These are phyloP conservation scores for Thelonectria blattea DNA, from an alignment of 2,329 filamentous ascomycete genomes.

Conservation along the genomic window DNA sequence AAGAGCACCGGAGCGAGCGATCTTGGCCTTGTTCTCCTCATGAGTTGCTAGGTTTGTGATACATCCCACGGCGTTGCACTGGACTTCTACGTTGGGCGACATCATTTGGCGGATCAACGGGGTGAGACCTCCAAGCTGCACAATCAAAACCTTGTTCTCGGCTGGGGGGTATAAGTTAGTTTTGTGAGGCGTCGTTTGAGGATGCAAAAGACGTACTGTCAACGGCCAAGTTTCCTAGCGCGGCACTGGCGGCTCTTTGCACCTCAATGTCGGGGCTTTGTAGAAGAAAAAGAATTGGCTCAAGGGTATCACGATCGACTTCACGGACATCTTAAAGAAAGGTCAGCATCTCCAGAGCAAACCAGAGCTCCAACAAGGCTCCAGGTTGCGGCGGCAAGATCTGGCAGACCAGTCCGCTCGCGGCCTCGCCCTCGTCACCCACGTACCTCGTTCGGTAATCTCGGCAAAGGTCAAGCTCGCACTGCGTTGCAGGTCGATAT, in stretches of 20 bases:
- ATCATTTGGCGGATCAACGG: constrained; percentile 98
- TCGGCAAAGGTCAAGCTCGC: constrained; percentile 98
- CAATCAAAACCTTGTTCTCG: constrained; percentile 97
- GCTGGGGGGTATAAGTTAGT: constrained; percentile 64
- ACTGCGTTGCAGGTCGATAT: constrained; percentile 96
- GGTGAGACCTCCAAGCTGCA: constrained; percentile 85
- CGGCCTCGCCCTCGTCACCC: not conserved
- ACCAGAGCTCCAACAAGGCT: not conserved
- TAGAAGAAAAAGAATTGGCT: constrained; percentile 93
- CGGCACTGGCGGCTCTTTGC: constrained; percentile 93
- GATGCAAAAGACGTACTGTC: constrained; percentile 71
- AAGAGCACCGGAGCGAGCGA: constrained; percentile 91
- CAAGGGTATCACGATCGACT: constrained; percentile 92
- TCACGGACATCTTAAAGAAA: constrained; percentile 81
- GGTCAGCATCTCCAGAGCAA: constrained; percentile 19
- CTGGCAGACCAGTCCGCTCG: not conserved
- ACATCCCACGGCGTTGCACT: constrained; percentile 98
- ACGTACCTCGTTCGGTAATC: constrained; percentile 93
- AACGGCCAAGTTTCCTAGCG: constrained; percentile 92
- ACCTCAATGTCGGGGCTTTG: constrained; percentile 97
- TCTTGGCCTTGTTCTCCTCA: constrained; percentile 99
- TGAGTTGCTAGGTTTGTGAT: constrained; percentile 98
- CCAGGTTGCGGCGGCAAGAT: not conserved
- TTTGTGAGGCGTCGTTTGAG: not conserved
- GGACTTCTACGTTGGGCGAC: constrained; percentile 95